Percentiles rank a stretch among this genome's conserved stretches.
Evolutionary conservation across 2,329 filamentous ascomycete species (phyloP).

Genomic region (Berkeleyomyces basicola): DNA sequence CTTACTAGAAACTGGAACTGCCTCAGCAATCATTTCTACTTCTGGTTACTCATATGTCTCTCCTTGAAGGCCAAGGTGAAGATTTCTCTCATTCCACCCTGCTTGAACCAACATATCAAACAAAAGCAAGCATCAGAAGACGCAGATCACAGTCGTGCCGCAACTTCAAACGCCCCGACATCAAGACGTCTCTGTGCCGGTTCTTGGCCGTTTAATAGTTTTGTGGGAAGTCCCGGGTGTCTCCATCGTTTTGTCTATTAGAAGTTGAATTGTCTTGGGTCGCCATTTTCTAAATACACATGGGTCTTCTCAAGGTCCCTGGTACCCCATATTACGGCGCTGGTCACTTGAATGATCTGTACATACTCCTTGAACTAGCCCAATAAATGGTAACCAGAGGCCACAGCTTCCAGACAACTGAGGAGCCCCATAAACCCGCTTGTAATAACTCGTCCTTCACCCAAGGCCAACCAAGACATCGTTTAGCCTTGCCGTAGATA

Average conservation of each 20-base stretch:
- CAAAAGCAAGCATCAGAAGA: background rate
- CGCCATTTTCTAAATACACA: background rate
- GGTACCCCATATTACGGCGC: no score
- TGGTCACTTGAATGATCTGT: no score
- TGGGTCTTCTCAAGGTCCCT: background rate
- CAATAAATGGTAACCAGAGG: no score
- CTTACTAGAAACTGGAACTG: background rate
- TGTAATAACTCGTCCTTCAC: background rate
- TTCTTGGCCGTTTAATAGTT: background rate
- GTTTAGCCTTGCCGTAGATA: background rate
- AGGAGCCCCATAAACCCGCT: no score
- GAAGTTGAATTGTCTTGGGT: background rate
- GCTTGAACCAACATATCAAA: background rate
- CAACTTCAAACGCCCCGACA: background rate
- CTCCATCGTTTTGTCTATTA: background rate
- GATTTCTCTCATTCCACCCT: background rate
- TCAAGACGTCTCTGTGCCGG: background rate
- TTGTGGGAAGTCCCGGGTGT: background rate
- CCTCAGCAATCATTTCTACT: background rate
- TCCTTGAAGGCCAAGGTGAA: no score
- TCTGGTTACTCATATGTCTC: background rate
- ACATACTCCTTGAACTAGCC: no score
- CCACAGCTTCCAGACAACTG: no score
- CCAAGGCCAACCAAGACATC: background rate
- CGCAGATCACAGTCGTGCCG: background rate